These are phyloP conservation scores for Aureobasidium uvarum DNA, from an alignment of 2,329 filamentous ascomycete genomes.

Conservation along the genomic window DNA sequence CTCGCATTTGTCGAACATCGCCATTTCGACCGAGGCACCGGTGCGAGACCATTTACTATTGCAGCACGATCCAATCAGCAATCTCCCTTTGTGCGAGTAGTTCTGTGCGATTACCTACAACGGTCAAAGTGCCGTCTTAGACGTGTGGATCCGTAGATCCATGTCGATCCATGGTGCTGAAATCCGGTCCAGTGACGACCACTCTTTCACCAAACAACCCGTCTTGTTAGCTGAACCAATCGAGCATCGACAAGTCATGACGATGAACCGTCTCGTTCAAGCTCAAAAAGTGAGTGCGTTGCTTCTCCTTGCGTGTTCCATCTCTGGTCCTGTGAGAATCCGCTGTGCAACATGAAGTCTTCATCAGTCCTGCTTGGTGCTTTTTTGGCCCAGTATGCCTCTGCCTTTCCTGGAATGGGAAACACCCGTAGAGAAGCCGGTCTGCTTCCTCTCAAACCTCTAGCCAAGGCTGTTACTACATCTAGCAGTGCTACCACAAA, in stretches of 20 bases:
- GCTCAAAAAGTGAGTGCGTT: constrained; percentile 1
- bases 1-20: background rate
- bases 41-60: background rate
- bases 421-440: constrained; percentile 4
- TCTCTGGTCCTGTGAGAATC: background rate
- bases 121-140: constrained; percentile 2
- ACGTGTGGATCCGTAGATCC: constrained; percentile 17
- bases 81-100: background rate
- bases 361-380: constrained; percentile 4
- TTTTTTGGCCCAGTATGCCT: background rate
- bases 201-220: background rate
- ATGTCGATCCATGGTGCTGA: constrained; percentile 5
- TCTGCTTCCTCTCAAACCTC: background rate
- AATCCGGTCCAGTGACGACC: constrained; percentile 13
- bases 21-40: constrained; percentile 9
- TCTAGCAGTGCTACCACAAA: background rate
- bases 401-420: constrained; percentile 23
- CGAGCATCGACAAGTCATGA: background rate
- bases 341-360: constrained; percentile 7
- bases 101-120: background rate
- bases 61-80: constrained; percentile 1
- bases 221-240: background rate
- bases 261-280: background rate
- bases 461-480: background rate
- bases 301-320: constrained; percentile 1